Conservation (phyloP, 148 eudicot genomes). For the Nyssa sinensis region DNA sequence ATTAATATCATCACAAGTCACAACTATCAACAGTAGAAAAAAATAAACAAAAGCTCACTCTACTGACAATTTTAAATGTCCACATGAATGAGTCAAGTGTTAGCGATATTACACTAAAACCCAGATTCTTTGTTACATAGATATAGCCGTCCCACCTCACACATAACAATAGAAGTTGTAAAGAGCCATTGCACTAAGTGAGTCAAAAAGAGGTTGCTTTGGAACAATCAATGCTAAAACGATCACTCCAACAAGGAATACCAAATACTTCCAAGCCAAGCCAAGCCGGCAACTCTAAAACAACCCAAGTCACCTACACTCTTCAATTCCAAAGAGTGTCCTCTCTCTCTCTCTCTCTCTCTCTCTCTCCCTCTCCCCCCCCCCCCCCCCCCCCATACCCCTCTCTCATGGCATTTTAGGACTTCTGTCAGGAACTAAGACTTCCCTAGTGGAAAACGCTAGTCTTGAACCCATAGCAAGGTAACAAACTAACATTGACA, state of each 20-base stretch:
- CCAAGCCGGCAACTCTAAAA: not conserved
- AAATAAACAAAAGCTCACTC: not conserved
- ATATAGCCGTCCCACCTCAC: not conserved
- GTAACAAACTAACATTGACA: not conserved
- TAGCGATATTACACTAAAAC: not conserved
- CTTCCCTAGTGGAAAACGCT: not conserved
- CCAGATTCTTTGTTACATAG: not conserved
- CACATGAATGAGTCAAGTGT: not conserved
- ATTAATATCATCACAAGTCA: too few species aligned
- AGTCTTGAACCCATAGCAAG: not conserved
- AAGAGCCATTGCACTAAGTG: too few species aligned
- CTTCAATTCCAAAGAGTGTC: not conserved
- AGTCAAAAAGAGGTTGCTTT: not conserved
- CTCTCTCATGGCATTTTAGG: not conserved
- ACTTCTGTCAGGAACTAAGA: not conserved
- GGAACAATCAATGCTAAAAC: not conserved
- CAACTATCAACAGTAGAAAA: not conserved
- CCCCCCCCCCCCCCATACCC: too few species aligned
- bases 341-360: too few species aligned
- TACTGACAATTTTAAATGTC: not conserved
- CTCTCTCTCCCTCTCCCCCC: too few species aligned
- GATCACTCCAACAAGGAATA: not conserved
- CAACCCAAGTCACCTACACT: not conserved
- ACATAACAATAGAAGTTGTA: not conserved
- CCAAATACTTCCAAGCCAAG: not conserved